Evolutionary conservation across 106 monocot species (phyloP).

Genomic region (Dioscorea zingiberensis): DNA sequence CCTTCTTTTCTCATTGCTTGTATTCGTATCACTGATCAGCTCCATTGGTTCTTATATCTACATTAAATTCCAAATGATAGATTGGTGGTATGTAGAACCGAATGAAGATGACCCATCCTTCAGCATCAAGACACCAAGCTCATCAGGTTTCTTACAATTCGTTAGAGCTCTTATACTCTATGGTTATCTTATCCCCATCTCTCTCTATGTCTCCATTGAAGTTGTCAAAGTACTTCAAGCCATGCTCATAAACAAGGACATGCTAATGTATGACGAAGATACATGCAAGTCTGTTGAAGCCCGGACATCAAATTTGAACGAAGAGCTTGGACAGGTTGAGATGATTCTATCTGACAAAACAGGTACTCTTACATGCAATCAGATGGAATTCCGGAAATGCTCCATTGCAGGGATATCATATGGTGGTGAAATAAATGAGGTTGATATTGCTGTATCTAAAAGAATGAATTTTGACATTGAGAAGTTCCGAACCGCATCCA

Average conservation of each 20-base stretch:
- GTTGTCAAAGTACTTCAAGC: conserved; percentile 9
- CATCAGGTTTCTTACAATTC: background rate
- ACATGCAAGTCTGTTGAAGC: conserved; percentile 12
- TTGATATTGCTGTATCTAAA: conserved; percentile 9
- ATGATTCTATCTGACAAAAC: conserved; percentile 13
- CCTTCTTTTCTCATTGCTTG: conserved; percentile 9
- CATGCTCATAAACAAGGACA: conserved; percentile 6
- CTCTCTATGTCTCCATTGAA: conserved; percentile 10
- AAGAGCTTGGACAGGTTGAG: conserved; percentile 14
- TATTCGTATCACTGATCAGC: conserved; percentile 13
- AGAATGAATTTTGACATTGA: conserved; percentile 2
- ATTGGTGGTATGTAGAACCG: conserved; percentile 5
- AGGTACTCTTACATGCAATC: conserved; percentile 10
- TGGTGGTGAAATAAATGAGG: conserved; percentile 12
- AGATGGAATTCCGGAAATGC: conserved; percentile 13
- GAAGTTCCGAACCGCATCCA: background rate
- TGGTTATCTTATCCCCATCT: conserved; percentile 7
- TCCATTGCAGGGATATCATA: conserved; percentile 11
- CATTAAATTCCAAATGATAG: background rate
- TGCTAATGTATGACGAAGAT: conserved; percentile 5
- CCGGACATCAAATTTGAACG: conserved; percentile 9
- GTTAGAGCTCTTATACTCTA: conserved; percentile 1
- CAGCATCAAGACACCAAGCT: background rate
- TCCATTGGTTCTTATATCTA: conserved; percentile 2
- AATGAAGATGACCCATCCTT: background rate